A percentile compares a stretch with the other conserved stretches of the same genome.
Conservation (phyloP, 2,329 filamentous ascomycete genomes). For the Phialophora tarda region DNA sequence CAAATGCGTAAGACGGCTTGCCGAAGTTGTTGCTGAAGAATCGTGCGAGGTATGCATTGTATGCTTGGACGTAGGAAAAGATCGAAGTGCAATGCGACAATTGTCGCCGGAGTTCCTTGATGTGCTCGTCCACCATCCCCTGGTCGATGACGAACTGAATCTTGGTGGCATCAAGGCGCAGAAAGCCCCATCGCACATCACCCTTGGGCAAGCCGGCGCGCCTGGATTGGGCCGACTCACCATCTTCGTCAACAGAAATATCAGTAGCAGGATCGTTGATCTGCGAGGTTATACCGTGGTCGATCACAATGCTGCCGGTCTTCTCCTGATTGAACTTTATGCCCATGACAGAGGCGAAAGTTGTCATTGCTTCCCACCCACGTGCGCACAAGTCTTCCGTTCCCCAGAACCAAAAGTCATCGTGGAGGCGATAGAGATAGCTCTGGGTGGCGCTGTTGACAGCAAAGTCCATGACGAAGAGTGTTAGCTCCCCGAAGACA, state of each 20-base stretch:
- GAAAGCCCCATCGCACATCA: constrained; percentile 65
- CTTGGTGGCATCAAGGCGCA: constrained; percentile 59
- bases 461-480: constrained; percentile 70
- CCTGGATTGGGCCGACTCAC: constrained; percentile 1
- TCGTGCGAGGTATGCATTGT: constrained; percentile 63
- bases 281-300: constrained; percentile 10
- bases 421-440: constrained; percentile 64
- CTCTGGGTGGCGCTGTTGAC: constrained; percentile 62
- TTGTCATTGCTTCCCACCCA: constrained; percentile 64
- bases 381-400: constrained; percentile 59
- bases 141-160: constrained; percentile 67
- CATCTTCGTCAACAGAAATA: constrained; percentile 17
- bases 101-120: constrained; percentile 64
- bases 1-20: constrained; percentile 61
- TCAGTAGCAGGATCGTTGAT: not conserved
- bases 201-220: constrained; percentile 54
- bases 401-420: constrained; percentile 72
- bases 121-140: constrained; percentile 63
- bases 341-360: constrained; percentile 62
- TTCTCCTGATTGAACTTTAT: constrained; percentile 64
- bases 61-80: constrained; percentile 65
- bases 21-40: constrained; percentile 66
- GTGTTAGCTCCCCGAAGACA: constrained; percentile 63
- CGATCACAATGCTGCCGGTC: constrained; percentile 56
- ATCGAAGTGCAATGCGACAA: constrained; percentile 61